Conservation (phyloP, 108 stramenopile species). For the Pseudonitzschia delicatissima region DNA sequence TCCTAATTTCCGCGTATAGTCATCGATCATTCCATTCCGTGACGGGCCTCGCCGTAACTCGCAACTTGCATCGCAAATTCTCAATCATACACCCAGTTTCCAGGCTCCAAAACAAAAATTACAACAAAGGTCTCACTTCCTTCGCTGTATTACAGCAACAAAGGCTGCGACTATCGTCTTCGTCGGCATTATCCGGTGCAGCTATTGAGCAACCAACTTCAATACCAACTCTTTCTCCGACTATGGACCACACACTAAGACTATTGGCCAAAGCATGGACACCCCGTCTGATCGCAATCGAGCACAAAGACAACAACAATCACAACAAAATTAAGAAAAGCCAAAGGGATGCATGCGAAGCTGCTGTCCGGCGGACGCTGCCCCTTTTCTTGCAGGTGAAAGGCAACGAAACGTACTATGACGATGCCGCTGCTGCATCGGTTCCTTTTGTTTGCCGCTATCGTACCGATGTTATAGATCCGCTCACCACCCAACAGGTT, state of each 20-base stretch:
- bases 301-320: background rate
- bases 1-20: too few species aligned
- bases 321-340: background rate
- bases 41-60: too few species aligned
- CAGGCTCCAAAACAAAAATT: too few species aligned
- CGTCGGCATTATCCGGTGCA: too few species aligned
- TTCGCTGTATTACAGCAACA: too few species aligned
- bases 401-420: background rate
- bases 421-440: constrained; percentile 31
- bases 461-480: constrained; percentile 51
- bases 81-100: too few species aligned
- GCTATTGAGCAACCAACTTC: too few species aligned
- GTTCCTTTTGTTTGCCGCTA: constrained; percentile 72
- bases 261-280: constrained; percentile 1
- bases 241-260: background rate
- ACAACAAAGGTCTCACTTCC: too few species aligned
- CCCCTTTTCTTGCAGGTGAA: background rate
- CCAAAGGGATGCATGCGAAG: background rate
- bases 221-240: too few species aligned
- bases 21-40: too few species aligned
- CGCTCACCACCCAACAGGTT: constrained; percentile 52
- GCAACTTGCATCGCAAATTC: too few species aligned
- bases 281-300: background rate
- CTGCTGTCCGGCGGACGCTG: background rate
- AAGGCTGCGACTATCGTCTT: too few species aligned